phyloP scores from a whole-genome alignment of 2,329 filamentous ascomycete genomes.

The Ilyonectria robusta region DNA sequence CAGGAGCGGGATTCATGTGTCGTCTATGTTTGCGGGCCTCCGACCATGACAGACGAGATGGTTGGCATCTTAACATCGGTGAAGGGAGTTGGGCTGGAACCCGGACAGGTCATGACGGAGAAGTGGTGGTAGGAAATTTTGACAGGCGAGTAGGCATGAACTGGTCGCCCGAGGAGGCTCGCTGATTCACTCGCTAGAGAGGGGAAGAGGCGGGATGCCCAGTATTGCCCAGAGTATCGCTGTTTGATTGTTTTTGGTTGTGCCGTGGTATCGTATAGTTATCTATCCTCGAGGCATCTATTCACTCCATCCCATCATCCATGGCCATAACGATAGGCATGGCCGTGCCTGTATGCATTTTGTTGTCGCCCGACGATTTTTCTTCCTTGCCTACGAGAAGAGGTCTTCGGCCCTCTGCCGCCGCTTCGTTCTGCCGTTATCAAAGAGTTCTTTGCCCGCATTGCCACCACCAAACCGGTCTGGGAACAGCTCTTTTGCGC shows the following conservation, averaged over 20 bases:
- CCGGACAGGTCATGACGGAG: conserved; percentile 68
- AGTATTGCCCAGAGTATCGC: conserved; percentile 25
- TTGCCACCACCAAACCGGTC: conserved; percentile 71
- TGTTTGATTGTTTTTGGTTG: conserved; percentile 35
- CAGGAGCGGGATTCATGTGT: conserved; percentile 56
- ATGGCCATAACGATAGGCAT: conserved; percentile 12
- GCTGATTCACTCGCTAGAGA: background rate
- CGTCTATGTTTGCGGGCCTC: conserved; percentile 79
- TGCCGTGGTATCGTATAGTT: conserved; percentile 49
- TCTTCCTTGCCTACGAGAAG: conserved; percentile 66
- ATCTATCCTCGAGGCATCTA: conserved; percentile 37
- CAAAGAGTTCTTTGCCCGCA: conserved; percentile 78
- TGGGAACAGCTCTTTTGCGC: conserved; percentile 78
- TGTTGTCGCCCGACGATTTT: background rate
- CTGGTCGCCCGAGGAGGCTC: background rate
- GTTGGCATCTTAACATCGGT: conserved; percentile 61
- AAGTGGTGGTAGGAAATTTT: conserved; percentile 71
- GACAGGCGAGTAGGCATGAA: no score
- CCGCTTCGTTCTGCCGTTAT: conserved; percentile 64
- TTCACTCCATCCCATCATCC: conserved; percentile 23
- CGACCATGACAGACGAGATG: conserved; percentile 77
- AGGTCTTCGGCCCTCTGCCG: conserved; percentile 81
- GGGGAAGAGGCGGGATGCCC: background rate
- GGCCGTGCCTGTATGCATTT: conserved; percentile 8
- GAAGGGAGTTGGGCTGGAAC: conserved; percentile 56